Evolutionary conservation across 768 basidiomycete genomes (phyloP), one percentile per base, ranked within the genome.

Genomic region (Boletus barrowsii): DNA sequence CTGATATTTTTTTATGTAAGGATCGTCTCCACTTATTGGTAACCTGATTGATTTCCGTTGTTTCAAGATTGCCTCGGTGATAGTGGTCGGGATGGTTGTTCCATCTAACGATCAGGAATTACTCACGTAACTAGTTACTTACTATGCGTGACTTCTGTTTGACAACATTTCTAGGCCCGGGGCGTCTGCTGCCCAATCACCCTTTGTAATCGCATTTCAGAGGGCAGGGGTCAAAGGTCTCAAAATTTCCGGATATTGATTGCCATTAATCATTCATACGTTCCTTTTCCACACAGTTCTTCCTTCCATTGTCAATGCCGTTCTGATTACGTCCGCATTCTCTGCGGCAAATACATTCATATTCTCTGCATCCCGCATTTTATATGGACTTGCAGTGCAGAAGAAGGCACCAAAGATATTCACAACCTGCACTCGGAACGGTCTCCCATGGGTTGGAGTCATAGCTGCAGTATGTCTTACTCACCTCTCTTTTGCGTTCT

Each of bases 201-300:
- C 92, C 4, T 95, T 90, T 70, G 91, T 93, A 51, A 86, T 93
- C 57, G 91, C 90, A 18, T 84, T 93, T 59, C 78, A 72, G 42
- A 77, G 79, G 37, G 86, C 88, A 1, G 87, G 90, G 11, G 81
- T 91, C 65, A 83, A 81, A 73, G 83, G 79, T 79, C 41, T 7
- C 60, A 35, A 33, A 14, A 10, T 11, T 10, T 4, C 30, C 5
- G 20, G 13, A 40, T 9, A 36, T 24, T 62, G 32, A 58, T 68
- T 49, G 35, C 49, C 47, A 36, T 15, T 36, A 17, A 17, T 20
- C 4, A 8, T 44, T 51, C 17, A 29, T n/a, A 52, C 10, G 64
- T 24, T 36, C 15, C 35, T 13, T 6, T 46, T n/a, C 22, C 17
- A 11, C 24, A 13, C 29, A 78, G 83, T 76, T 8, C 73, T 88